phyloP scores from a whole-genome alignment of 805 yeast genomes.

The Zygotorulaspora florentina region DNA sequence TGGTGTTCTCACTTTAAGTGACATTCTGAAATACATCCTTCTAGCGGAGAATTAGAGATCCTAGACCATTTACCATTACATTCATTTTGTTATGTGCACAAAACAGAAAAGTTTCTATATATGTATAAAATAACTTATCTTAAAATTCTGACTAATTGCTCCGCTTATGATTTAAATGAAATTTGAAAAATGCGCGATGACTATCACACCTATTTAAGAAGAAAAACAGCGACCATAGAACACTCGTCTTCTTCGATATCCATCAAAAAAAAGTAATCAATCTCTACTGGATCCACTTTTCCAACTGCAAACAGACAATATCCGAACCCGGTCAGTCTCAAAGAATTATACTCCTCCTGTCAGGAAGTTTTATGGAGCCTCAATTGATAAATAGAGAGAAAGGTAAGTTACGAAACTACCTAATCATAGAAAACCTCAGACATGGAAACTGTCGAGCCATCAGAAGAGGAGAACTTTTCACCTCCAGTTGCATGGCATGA shows the following conservation, averaged over 20 bases:
- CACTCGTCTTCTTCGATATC: neutral
- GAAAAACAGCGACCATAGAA: neutral
- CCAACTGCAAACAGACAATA: too few species aligned
- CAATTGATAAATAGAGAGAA: too few species aligned
- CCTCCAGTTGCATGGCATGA: constrained; percentile 36
- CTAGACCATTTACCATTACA: neutral
- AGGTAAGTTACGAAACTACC: neutral
- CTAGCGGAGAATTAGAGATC: constrained; percentile 45
- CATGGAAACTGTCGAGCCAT: constrained; percentile 3
- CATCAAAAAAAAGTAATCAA: neutral
- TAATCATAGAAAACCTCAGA: neutral
- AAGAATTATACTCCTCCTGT: too few species aligned
- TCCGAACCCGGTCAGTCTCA: too few species aligned
- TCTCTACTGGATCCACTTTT: too few species aligned
- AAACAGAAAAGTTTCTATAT: too few species aligned
- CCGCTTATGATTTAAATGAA: too few species aligned
- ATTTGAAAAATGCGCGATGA: constrained; percentile 1
- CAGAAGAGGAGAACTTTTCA: constrained; percentile 2
- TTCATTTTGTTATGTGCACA: neutral
- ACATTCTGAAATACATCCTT: constrained; percentile 77
- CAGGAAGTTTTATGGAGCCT: too few species aligned
- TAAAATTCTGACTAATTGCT: neutral
- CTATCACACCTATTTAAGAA: neutral
- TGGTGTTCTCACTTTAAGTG: constrained; percentile 88
- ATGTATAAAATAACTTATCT: neutral